These are phyloP conservation scores for Rhizopus stolonifer DNA, from an alignment of 371 early-diverging fungal species.

Conservation along the genomic window DNA sequence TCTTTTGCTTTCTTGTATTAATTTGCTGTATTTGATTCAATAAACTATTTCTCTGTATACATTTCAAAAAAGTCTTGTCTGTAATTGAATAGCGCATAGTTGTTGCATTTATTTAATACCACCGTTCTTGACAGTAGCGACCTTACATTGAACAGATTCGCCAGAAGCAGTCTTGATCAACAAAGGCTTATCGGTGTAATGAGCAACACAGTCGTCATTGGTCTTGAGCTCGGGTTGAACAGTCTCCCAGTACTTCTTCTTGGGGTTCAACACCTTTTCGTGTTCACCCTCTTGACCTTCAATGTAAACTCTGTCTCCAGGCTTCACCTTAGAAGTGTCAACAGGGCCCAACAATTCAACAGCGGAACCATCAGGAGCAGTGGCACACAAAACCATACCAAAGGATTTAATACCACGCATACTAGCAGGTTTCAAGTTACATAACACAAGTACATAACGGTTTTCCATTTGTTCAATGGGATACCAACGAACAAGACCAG, in stretches of 20 bases:
- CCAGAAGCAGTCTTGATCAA: constrained; percentile 59
- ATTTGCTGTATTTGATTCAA: too few relatives aligned
- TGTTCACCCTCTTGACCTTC: constrained; percentile 85
- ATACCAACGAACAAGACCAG: constrained; percentile 92
- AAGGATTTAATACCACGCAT: constrained; percentile 95
- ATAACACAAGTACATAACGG: constrained; percentile 43
- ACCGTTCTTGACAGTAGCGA: constrained; percentile 66
- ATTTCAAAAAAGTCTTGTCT: too few relatives aligned
- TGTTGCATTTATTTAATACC: constrained; percentile 66
- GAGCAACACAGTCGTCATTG: constrained; percentile 75
- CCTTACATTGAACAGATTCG: constrained; percentile 56
- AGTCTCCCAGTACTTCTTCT: constrained; percentile 97
- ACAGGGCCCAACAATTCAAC: constrained; percentile 93
- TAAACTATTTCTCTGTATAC: too few relatives aligned
- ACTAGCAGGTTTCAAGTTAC: constrained; percentile 92
- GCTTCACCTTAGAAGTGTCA: constrained; percentile 69
- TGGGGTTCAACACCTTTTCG: constrained; percentile 92
- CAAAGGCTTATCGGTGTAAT: constrained; percentile 63
- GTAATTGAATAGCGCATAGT: too few relatives aligned
- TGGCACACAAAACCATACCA: constrained; percentile 95
- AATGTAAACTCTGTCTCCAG: constrained; percentile 91
- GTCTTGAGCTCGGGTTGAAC: constrained; percentile 93
- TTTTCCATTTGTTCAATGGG: constrained; percentile 82
- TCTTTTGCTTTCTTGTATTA: too few relatives aligned
- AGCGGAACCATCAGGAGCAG: constrained; percentile 78